Conservation (phyloP, 2,329 filamentous ascomycete species). For the Tolypocladium inflatum region DNA sequence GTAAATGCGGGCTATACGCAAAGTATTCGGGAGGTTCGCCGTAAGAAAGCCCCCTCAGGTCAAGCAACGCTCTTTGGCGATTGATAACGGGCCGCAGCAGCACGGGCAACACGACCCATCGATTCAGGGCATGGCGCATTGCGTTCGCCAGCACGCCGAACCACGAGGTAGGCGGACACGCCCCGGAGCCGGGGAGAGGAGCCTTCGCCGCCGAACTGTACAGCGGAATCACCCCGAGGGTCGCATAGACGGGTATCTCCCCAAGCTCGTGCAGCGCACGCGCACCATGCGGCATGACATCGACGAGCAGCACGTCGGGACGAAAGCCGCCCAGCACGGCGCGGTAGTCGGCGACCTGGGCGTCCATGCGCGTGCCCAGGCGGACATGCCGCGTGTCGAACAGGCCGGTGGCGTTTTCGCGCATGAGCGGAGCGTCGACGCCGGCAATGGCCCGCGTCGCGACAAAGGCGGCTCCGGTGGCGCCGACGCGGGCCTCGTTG, state of each 20-base stretch:
- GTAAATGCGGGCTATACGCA: constrained; percentile 25
- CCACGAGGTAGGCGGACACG: constrained; percentile 16
- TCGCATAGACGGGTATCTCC: constrained; percentile 24
- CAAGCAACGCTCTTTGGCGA: constrained; percentile 17
- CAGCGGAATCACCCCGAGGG: constrained; percentile 28
- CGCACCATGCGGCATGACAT: constrained; percentile 26
- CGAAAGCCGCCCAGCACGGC: constrained; percentile 15
- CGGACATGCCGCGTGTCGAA: constrained; percentile 17
- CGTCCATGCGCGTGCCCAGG: constrained; percentile 17
- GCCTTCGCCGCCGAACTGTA: constrained; percentile 20
- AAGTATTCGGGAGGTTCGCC: constrained; percentile 21
- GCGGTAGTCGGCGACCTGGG: constrained; percentile 26
- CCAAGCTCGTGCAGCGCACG: constrained; percentile 24
- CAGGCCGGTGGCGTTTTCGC: constrained; percentile 17
- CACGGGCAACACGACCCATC: constrained; percentile 16
- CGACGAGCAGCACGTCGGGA: constrained; percentile 24
- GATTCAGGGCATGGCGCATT: constrained; percentile 14
- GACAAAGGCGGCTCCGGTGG: constrained; percentile 23
- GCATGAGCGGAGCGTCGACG: constrained; percentile 19
- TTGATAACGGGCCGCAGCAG: constrained; percentile 20
- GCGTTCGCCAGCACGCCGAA: constrained; percentile 16
- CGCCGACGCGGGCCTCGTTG: constrained; percentile 22
- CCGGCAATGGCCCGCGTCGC: constrained; percentile 19
- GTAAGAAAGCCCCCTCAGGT: constrained; percentile 15
- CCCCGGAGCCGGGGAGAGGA: constrained; percentile 21